Evolutionary conservation across 768 basidiomycete genomes (phyloP), one percentile per base, ranked within the genome.

Genomic region (Tubosaeta sp.): DNA sequence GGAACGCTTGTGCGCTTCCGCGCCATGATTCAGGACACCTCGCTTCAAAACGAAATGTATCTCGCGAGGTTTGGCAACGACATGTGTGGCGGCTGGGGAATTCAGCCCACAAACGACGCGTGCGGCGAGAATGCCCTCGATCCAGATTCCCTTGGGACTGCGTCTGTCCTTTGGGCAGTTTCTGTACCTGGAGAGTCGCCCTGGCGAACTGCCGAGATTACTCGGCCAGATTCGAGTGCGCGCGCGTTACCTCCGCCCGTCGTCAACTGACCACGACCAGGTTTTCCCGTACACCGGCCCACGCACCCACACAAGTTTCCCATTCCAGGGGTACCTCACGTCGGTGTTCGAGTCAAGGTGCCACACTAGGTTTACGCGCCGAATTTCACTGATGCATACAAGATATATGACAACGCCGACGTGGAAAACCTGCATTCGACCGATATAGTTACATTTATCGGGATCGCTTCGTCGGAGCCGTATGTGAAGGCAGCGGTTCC

Each of bases 1-100:
- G 72, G 82, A n/a, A 68, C 80, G 0, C 75, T 91, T 4, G 86
- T 92, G 3, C 73, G 78, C 18, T 90, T 91, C 65, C 77, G 80
- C 29, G 84, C 78, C 22, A 88, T 91, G 85, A 74, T 91, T 27
- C 90, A 93, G 64, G 90, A 91, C 61, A 90, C 87, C 2, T 87
- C 88, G 3, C 62, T 78, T 16, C 81, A 85, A 6, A 78, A 80
- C 0, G 86, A 90, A 62, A 73, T 93, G 55, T 92, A 92, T 66
- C 71, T 88, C 36, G 76, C 81, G 3, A 73, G 62, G 36, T 65
- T 71, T 22, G 49, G 61, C 38, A 64, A 71, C 31, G 74, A 72
- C 1, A 61, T 60, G 38, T 81, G 77, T 49, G 87, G 86, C 24
- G 90, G 89, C n/a, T 91, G 90, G 90, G 89, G 87, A 6, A 67